These are phyloP conservation scores for Mrakia gelida DNA, from an alignment of 768 basidiomycete genomes.

Conservation along the genomic window DNA sequence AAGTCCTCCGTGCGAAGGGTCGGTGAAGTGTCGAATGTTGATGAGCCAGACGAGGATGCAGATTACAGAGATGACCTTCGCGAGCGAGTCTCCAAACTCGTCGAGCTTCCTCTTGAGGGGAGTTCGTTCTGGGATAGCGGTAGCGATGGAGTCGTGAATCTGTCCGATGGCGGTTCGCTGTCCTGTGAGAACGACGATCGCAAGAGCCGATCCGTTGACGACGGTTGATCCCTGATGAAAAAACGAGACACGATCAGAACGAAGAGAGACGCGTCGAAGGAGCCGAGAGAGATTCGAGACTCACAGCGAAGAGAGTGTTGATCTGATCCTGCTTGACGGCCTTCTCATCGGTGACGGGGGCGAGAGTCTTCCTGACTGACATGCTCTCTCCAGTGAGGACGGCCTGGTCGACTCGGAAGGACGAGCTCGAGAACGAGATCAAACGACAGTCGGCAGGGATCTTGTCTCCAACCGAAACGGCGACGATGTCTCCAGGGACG, in stretches of 20 bases:
- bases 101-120: constrained; percentile 95
- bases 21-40: constrained; percentile 93
- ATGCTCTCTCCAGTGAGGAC: constrained; percentile 91
- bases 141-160: constrained; percentile 88
- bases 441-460: constrained; percentile 92
- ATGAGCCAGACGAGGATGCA: constrained; percentile 97
- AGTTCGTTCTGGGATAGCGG: constrained; percentile 89
- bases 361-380: constrained; percentile 76
- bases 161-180: constrained; percentile 86
- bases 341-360: constrained; percentile 61
- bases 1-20: constrained; percentile 83
- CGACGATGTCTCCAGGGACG: constrained; percentile 90
- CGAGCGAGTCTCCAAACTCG: constrained; percentile 95
- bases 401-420: constrained; percentile 92
- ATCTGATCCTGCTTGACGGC: constrained; percentile 98
- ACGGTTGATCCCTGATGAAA: constrained; percentile 78
- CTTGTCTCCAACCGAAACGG: constrained; percentile 57
- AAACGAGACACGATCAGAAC: neutral
- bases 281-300: constrained; percentile 37
- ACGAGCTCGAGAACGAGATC: constrained; percentile 82
- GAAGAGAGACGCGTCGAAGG: neutral
- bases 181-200: constrained; percentile 84
- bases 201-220: constrained; percentile 83
- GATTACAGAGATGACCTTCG: constrained; percentile 95
- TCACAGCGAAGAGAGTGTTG: constrained; percentile 89